Evolutionary conservation across 1,139 yeast species (phyloP).

Genomic region (Saccharomyces hybrid): DNA sequence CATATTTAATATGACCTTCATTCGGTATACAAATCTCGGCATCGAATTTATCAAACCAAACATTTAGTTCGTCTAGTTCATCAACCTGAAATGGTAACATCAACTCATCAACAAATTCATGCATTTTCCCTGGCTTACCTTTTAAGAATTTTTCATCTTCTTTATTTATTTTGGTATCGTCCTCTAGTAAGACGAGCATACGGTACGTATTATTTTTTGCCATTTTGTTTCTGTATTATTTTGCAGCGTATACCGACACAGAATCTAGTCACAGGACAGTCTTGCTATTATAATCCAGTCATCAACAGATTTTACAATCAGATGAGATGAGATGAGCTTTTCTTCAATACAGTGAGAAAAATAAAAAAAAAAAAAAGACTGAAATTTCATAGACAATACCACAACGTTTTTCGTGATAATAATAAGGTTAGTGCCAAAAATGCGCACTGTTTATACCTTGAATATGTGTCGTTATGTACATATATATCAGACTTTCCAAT

Average conservation of each 20-base stretch:
- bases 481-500: not conserved
- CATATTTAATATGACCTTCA: constrained; percentile 60
- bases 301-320: not conserved
- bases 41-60: constrained; percentile 57
- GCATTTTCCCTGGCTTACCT: constrained; percentile 12
- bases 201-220: constrained; percentile 14
- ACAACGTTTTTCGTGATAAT: not conserved
- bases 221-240: not conserved
- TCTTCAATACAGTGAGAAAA: not conserved
- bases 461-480: not conserved
- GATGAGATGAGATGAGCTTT: not conserved
- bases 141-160: constrained; percentile 3
- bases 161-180: constrained; percentile 5
- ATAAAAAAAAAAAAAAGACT: not conserved
- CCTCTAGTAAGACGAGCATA: constrained; percentile 23
- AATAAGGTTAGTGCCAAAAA: not conserved
- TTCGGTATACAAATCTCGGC: constrained; percentile 55
- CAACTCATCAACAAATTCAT: constrained; percentile 15
- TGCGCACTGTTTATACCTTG: not conserved
- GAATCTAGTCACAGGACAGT: not conserved
- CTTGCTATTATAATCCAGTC: no score
- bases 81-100: constrained; percentile 37
- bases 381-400: no score
- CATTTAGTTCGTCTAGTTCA: constrained; percentile 51
- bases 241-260: not conserved